Percentiles rank a stretch among this genome's conserved stretches.
Evolutionary conservation across 129 eudicot species (phyloP).

Genomic region (Cynara cardunculus): DNA sequence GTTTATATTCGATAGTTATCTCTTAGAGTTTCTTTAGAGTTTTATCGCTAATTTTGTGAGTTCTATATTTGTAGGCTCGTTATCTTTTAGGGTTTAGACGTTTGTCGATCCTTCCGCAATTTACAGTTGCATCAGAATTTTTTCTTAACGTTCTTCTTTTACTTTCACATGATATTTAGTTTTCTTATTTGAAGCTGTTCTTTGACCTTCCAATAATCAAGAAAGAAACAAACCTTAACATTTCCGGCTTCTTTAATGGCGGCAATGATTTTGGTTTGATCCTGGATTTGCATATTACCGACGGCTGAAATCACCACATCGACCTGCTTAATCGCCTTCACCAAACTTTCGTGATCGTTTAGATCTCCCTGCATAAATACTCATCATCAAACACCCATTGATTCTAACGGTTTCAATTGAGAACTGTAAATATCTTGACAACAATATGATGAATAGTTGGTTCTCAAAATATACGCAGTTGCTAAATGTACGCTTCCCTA

Average conservation of each 20-base stretch:
- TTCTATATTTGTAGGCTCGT: too few species aligned
- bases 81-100: too few species aligned
- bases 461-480: neutral
- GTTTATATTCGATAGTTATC: too few species aligned
- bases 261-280: slow-evolving; percentile 63
- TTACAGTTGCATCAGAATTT: too few species aligned
- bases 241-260: slow-evolving; percentile 84
- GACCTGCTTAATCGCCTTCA: slow-evolving; percentile 75
- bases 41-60: too few species aligned
- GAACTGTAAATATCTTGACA: neutral
- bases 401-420: neutral
- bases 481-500: neutral
- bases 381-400: slow-evolving; percentile 1
- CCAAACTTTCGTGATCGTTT: slow-evolving; percentile 58
- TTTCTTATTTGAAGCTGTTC: neutral
- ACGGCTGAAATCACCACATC: slow-evolving; percentile 78
- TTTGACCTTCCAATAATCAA: neutral
- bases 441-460: neutral
- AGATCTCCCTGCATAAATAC: slow-evolving; percentile 54
- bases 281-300: slow-evolving; percentile 39
- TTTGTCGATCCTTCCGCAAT: too few species aligned
- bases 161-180: neutral
- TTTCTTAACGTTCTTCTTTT: neutral
- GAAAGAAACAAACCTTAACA: slow-evolving; percentile 45
- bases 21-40: too few species aligned